Evolutionary conservation across 1,139 yeast species (phyloP), one percentile per base, ranked within the genome.

Genomic region (Neolecta irregularis): DNA sequence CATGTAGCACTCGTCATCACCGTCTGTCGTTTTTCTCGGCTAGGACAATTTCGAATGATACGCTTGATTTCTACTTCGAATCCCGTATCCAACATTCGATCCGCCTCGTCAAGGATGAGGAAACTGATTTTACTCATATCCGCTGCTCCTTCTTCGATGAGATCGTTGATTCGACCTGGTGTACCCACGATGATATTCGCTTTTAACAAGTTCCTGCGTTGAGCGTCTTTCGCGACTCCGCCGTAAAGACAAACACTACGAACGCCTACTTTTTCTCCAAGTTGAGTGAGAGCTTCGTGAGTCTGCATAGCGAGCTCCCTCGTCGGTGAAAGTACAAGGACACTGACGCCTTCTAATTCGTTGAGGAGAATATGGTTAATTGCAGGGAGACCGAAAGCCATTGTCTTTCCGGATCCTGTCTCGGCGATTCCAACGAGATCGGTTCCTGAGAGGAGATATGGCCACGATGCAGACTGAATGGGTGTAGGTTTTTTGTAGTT

Each of bases 321-420:
- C 9, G 99, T 88, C 41, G 99, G 99, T 2, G 96, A 83, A 37
- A 88, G 74, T 43, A 79, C 81, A 43, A 91, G 65, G 4, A 83
- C 92, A 48, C 72, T 71, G 40, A 79, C 65, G 12, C 78, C 79
- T 29, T 59, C 57, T 33, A 34, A 34, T 9, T 38, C 37, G 19
- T 37, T 58, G 12, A 41, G 35, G 21, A 37, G 24, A 33, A 83
- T 61, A 46, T 73, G 73, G 54, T 81, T 68, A 40, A 88, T 68
- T n/a, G 95, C 95, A 30, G 99, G 99, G 13, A 88, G 92, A 51
- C 96, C 94, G 55, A 88, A 88, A 1, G 96, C 96, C 58, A 85
- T 75, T 0, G 98, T 88, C 57, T 88, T 88, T 51, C 98, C 98
- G 0, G 94, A 81, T 32, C 98, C 98, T 8, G 98, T 88, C 60